Base-by-base conservation (phyloP, 2,329 filamentous ascomycete genomes). In the Colletotrichum somersetense region DNA sequence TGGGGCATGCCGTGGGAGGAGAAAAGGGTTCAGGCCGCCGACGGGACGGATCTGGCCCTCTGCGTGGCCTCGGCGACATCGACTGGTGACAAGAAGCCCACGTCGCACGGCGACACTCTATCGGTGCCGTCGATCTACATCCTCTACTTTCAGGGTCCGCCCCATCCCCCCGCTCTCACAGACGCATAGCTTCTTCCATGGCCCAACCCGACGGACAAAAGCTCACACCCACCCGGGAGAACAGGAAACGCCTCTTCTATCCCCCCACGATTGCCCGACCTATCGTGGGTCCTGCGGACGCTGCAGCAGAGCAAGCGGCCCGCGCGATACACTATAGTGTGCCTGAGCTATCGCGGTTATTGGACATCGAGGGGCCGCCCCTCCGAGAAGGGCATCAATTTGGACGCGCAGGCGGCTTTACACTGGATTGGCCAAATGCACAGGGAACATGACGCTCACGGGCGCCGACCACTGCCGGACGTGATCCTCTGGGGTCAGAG, bases 401-500 rank as follows among this genome's bases (percentile, higher is more conserved):
- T 86, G 23, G 93, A 96, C 79, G 88, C 91, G 1, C 84, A 87
- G 68, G 91, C 92, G 1, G 88, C 91, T 10, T 78, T 93, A 30
- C 76, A 83, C 12, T 94, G 91, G 91, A 85, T 92, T 33, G 83
- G 83, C 5, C 77, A 86, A 23, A 74, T 81, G 33, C 84, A 87
- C 66, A 75, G 75, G 48, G 77, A 75, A 50, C 64, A 55, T 69
- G 38, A 48, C n/a, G 57, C 56, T 23, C 50, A 67, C 35, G 44
- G 50, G 48, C 44, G 59, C 65, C 64, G 58, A 42, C 62, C 67
- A 55, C 67, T 33, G 46, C 75, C 83, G 20, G 77, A 82, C 10
- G 72, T 93, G 1, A 77, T 94, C 1, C 81, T 95, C 14, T 95
- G 93, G 92, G 93, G 93, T 0, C 93, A 95, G 79, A 94, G 91